Evolutionary conservation across 2,329 filamentous ascomycete genomes (phyloP).

Genomic region (Bipolaris bicolor): DNA sequence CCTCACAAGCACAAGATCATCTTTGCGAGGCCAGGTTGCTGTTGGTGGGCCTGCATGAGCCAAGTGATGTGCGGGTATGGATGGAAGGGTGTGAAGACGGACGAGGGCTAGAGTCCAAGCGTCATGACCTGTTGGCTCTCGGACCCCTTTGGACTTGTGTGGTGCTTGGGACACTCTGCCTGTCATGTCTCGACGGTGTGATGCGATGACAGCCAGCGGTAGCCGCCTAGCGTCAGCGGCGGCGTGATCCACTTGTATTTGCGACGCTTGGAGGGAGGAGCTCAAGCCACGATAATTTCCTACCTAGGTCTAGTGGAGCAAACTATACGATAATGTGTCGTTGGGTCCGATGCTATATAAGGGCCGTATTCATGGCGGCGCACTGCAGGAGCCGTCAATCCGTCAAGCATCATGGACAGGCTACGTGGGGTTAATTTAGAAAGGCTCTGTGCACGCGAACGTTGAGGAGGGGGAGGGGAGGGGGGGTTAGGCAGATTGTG

Average conservation of each 20-base stretch:
- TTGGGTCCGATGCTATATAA: constrained; percentile 15
- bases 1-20: constrained; percentile 26
- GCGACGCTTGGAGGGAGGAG: constrained; percentile 15
- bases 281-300: constrained; percentile 12
- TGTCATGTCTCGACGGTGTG: constrained; percentile 26
- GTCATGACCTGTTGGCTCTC: constrained; percentile 27
- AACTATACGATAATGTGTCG: not conserved
- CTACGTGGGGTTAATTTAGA: constrained; percentile 34
- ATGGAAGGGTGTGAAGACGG: constrained; percentile 40
- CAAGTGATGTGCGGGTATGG: constrained; percentile 50
- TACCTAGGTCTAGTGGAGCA: not conserved
- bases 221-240: constrained; percentile 37
- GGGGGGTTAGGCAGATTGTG: constrained; percentile 14
- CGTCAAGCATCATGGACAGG: constrained; percentile 2
- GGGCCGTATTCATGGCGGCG: constrained; percentile 22
- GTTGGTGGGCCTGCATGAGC: constrained; percentile 44
- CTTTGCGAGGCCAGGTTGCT: constrained; percentile 25
- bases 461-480: constrained; percentile 12
- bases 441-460: constrained; percentile 40
- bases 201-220: constrained; percentile 33
- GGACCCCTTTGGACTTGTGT: constrained; percentile 19
- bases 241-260: constrained; percentile 21
- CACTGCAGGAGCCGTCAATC: constrained; percentile 22
- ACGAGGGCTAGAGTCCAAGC: constrained; percentile 24
- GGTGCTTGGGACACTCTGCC: constrained; percentile 28